Evolutionary conservation across 2,329 filamentous ascomycete species (phyloP).

Genomic region (Aaosphaeria pasadenensis): DNA sequence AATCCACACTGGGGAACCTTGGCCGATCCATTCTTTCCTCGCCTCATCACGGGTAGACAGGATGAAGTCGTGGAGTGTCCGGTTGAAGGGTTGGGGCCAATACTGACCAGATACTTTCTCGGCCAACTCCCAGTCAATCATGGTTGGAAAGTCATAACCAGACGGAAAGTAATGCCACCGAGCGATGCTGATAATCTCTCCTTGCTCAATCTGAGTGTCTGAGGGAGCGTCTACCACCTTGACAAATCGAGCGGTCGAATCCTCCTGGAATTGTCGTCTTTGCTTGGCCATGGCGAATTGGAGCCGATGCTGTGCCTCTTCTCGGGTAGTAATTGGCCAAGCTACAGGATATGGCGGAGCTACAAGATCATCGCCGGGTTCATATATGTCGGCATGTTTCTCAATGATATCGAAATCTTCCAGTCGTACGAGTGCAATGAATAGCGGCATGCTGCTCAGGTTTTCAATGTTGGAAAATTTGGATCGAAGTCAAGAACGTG

Average conservation of each 20-base stretch:
- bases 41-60: slow-evolving; percentile 3
- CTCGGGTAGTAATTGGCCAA: slow-evolving; percentile 4
- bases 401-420: slow-evolving; percentile 8
- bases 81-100: slow-evolving; percentile 2
- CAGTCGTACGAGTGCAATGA: slow-evolving; percentile 4
- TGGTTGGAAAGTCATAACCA: slow-evolving; percentile 4
- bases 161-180: slow-evolving; percentile 7
- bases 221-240: slow-evolving; percentile 4
- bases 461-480: no score
- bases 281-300: slow-evolving; percentile 6
- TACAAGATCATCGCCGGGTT: slow-evolving; percentile 8
- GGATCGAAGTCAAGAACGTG: no score
- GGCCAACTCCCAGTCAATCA: slow-evolving; percentile 4
- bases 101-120: not conserved
- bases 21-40: slow-evolving; percentile 3
- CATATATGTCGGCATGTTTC: slow-evolving; percentile 3
- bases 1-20: slow-evolving; percentile 5
- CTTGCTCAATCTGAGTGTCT: not conserved
- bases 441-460: slow-evolving; percentile 2
- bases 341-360: slow-evolving; percentile 4
- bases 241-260: slow-evolving; percentile 7
- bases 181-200: slow-evolving; percentile 6
- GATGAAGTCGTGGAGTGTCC: slow-evolving; percentile 6
- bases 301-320: slow-evolving; percentile 5
- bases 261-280: slow-evolving; percentile 2